Evolutionary conservation across 2,329 filamentous ascomycete genomes (phyloP).

Genomic region (Venturia oleaginea): DNA sequence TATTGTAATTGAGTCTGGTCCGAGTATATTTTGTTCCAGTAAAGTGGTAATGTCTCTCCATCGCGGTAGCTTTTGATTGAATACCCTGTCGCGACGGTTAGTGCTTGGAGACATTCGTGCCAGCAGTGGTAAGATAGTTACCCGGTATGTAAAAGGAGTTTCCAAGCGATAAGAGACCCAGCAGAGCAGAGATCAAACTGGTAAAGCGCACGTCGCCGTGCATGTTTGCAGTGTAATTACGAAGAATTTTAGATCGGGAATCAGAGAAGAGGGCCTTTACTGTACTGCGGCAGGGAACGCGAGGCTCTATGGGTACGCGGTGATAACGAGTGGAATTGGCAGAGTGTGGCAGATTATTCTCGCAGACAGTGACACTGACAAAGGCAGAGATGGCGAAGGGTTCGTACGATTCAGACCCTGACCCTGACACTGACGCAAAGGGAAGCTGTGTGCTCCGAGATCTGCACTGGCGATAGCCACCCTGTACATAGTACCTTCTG

Average conservation of each 20-base stretch:
- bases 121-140: constrained; percentile 32
- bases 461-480: not conserved
- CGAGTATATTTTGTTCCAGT: constrained; percentile 87
- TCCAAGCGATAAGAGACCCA: constrained; percentile 39
- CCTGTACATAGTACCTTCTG: not conserved
- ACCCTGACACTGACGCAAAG: not conserved
- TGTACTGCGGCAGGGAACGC: not conserved
- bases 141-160: constrained; percentile 81
- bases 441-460: not conserved
- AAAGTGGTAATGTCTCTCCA: constrained; percentile 69
- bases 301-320: not conserved
- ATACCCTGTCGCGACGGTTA: constrained; percentile 48
- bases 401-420: not conserved
- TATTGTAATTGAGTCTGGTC: constrained; percentile 86
- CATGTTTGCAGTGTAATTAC: constrained; percentile 22
- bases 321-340: constrained; percentile 11
- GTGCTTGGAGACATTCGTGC: not conserved
- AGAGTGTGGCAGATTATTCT: not conserved
- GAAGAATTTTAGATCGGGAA: not conserved
- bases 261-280: not conserved
- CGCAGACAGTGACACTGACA: not conserved
- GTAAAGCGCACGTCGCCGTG: constrained; percentile 28
- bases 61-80: constrained; percentile 73
- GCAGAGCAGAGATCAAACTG: constrained; percentile 22
- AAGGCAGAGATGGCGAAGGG: not conserved